Conservation (phyloP, 192 early-diverging fungal species). For the Coemansia nantahalensis region DNA sequence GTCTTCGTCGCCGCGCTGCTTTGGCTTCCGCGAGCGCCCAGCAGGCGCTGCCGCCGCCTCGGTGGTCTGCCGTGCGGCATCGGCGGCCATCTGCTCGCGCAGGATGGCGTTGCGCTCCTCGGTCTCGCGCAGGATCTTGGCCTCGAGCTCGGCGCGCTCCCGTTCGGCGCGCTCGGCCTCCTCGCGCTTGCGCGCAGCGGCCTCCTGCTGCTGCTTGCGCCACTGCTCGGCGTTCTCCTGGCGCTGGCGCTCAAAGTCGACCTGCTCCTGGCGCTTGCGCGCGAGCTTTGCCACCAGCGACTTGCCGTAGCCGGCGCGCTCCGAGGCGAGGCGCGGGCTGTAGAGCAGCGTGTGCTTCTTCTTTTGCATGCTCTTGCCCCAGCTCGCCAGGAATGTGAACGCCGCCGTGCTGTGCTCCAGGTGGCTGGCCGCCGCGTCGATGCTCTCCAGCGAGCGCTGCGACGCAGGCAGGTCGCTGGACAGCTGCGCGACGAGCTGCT, state of each 20-base stretch:
- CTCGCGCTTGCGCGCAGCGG: slow-evolving; percentile 43
- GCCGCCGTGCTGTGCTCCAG: slow-evolving; percentile 51
- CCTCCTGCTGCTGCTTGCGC: slow-evolving; percentile 54
- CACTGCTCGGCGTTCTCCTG: slow-evolving; percentile 54
- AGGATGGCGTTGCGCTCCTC: too few species aligned
- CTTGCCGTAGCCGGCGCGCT: slow-evolving; percentile 61
- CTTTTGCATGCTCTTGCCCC: slow-evolving; percentile 39
- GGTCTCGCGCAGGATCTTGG: too few species aligned
- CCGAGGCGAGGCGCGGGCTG: slow-evolving; percentile 61
- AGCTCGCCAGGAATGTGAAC: slow-evolving; percentile 28
- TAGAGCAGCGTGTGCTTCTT: slow-evolving; percentile 55
- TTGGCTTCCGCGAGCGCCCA: too few species aligned
- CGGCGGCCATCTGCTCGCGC: too few species aligned
- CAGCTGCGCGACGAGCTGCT: slow-evolving; percentile 78
- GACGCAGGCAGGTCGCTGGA: slow-evolving; percentile 69
- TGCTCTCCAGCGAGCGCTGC: slow-evolving; percentile 56
- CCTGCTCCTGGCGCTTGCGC: slow-evolving; percentile 60
- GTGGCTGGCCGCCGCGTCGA: slow-evolving; percentile 59
- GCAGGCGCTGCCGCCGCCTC: too few species aligned
- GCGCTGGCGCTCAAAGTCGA: slow-evolving; percentile 57
- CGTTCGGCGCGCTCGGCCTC: slow-evolving; percentile 31
- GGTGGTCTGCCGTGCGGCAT: too few species aligned
- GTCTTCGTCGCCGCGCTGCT: too few species aligned
- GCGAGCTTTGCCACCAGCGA: slow-evolving; percentile 57
- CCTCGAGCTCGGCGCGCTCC: too few species aligned